Evolutionary conservation across 1,284 basidiomycete genomes (phyloP), one percentile per base, ranked within the genome.

Genomic region (Porphyrellus sp.): DNA sequence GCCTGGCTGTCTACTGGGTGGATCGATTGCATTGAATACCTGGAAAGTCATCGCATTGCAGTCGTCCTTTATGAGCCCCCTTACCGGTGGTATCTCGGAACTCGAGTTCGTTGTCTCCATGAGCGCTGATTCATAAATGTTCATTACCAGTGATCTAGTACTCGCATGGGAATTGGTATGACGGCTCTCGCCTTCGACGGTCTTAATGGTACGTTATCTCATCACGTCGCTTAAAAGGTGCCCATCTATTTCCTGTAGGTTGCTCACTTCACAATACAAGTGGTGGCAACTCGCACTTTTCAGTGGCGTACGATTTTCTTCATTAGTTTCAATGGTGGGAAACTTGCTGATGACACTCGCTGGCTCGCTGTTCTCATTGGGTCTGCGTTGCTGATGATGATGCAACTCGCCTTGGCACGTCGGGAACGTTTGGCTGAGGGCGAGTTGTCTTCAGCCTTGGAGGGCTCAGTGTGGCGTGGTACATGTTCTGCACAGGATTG

Each of bases 71-170:
- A 51, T 70, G 8, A 59, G 67, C 3, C 27, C 58, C 5, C 63
- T 74, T 15, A 71, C 72, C 0, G 54, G 42, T 9, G 61, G 73
- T 43, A 33, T 67, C 20, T 68, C 68, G 2, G 69, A 63, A 43
- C 48, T 68, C 7, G 64, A 64, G 64, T 65, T 18, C 18, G 37
- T n/a, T n/a, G 8, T 7, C 44, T 30, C 11, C 13, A 18, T 3
- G 37, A 6, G 15, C 28, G 16, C 30, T 31, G 18, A 5, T 12
- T 13, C 9, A 8, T 2, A 11, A 34, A 7, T 25, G 18, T 23
- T 53, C 16, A 53, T 27, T n/a, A n/a, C n/a, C 1, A 1, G 33
- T n/a, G 8, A 40, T 46, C 21, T 13, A 68, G 64, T 20, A 65
- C 48, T 21, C 67, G 67, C n/a, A 61, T 66, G 52, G 67, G 63